A percentile compares a stretch with the other conserved stretches of the same genome.
phyloP scores from a whole-genome alignment of 371 early-diverging fungal genomes.

The Mucor plumbeus region DNA sequence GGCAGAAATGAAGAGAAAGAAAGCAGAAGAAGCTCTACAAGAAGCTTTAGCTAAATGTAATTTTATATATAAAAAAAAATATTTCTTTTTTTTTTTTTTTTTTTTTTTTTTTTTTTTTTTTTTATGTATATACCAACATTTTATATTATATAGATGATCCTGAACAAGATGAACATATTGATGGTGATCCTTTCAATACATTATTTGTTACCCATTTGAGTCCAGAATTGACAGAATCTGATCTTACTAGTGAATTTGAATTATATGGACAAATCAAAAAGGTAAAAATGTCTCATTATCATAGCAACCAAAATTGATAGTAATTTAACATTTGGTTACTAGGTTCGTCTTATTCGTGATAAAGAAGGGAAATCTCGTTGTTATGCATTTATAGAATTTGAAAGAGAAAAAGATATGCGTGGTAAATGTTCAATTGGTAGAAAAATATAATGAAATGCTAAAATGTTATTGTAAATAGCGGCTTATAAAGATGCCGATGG shows the following conservation, averaged over 20 bases:
- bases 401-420: conserved; percentile 90
- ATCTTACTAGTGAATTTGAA: conserved; percentile 82
- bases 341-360: conserved; percentile 80
- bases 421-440: conserved; percentile 38
- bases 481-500: conserved; percentile 94
- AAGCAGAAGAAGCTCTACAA: conserved; percentile 64
- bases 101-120: too few species aligned
- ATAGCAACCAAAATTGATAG: neutral
- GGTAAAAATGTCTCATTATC: conserved; percentile 41
- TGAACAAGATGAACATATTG: conserved; percentile 67
- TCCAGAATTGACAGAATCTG: conserved; percentile 83
- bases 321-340: conserved; percentile 7
- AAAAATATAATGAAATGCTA: neutral
- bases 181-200: conserved; percentile 92
- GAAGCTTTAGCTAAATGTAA: conserved; percentile 63
- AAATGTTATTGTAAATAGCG: conserved; percentile 36
- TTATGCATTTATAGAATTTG: conserved; percentile 96
- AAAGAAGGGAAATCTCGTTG: conserved; percentile 78
- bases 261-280: conserved; percentile 82
- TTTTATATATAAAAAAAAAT: conserved; percentile 1
- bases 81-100: too few species aligned
- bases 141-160: conserved; percentile 67
- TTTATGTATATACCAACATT: conserved; percentile 20
- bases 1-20: conserved; percentile 58
- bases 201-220: conserved; percentile 88